phyloP scores from a whole-genome alignment of 2,329 filamentous ascomycete genomes.

The Ceratocystis cacaofunesta region DNA sequence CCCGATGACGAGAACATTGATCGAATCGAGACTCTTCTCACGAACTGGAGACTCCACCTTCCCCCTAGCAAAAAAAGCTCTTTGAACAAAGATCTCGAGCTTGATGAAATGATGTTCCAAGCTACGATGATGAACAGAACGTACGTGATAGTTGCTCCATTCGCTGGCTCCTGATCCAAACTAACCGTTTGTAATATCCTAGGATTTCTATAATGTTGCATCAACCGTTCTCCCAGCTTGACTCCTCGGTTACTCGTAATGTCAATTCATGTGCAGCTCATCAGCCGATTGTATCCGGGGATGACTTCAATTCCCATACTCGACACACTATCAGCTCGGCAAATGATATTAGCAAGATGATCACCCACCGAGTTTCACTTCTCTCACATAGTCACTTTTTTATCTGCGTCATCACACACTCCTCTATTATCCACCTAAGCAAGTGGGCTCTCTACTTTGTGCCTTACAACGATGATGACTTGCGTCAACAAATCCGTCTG shows the following conservation, averaged over 20 bases:
- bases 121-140: slow-evolving; percentile 63
- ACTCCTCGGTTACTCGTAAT: slow-evolving; percentile 40
- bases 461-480: slow-evolving; percentile 45
- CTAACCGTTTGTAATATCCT: not conserved
- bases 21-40: slow-evolving; percentile 38
- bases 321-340: slow-evolving; percentile 69
- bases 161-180: not conserved
- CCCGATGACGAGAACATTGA: slow-evolving; percentile 38
- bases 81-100: slow-evolving; percentile 50
- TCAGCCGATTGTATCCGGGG: slow-evolving; percentile 33
- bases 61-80: slow-evolving; percentile 57
- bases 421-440: slow-evolving; percentile 66
- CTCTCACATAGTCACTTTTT: slow-evolving; percentile 71
- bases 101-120: slow-evolving; percentile 87
- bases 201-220: slow-evolving; percentile 60
- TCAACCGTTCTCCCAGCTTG: slow-evolving; percentile 63
- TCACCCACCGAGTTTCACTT: slow-evolving; percentile 57
- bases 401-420: slow-evolving; percentile 63
- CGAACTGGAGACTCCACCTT: slow-evolving; percentile 68
- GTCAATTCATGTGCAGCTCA: slow-evolving; percentile 55
- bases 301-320: slow-evolving; percentile 52
- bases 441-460: slow-evolving; percentile 57
- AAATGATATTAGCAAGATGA: slow-evolving; percentile 58
- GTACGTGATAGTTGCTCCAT: slow-evolving; percentile 24
- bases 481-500: slow-evolving; percentile 61